Conservation (phyloP, 2,329 filamentous ascomycete genomes). For the Coleophoma eucalyptorum region DNA sequence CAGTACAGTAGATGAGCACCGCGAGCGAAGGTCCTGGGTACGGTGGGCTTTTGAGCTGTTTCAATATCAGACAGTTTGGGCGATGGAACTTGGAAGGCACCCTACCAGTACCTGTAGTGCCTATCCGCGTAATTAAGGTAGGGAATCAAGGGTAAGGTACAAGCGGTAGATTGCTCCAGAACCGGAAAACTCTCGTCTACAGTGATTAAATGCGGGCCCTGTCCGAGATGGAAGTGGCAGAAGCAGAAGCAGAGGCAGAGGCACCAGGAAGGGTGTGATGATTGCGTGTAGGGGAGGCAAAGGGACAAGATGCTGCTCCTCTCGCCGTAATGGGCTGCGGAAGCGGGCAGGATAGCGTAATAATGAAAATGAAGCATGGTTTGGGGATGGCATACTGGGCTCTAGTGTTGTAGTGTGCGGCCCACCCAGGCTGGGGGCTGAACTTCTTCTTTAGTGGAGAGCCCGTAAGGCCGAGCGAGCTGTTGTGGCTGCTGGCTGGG, state of each 20-base stretch:
- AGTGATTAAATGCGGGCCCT: constrained; percentile 12
- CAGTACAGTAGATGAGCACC: constrained; percentile 12
- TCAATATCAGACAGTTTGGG: constrained; percentile 12
- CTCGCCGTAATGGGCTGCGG: constrained; percentile 8
- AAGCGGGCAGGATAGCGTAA: constrained; percentile 11
- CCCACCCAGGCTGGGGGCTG: constrained; percentile 15
- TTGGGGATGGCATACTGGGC: constrained; percentile 11
- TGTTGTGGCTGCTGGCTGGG: too few species aligned
- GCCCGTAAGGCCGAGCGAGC: too few species aligned
- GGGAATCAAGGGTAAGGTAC: neutral
- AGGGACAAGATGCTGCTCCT: too few species aligned
- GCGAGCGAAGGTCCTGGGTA: constrained; percentile 6
- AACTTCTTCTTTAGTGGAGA: constrained; percentile 7
- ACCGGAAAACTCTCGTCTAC: constrained; percentile 7
- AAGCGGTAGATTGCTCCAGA: constrained; percentile 6
- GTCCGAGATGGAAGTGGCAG: constrained; percentile 22
- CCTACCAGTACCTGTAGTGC: too few species aligned
- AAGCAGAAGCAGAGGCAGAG: too few species aligned
- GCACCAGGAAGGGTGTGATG: constrained; percentile 13
- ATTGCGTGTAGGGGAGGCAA: too few species aligned
- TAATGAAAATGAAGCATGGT: constrained; percentile 10
- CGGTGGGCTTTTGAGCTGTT: constrained; percentile 8
- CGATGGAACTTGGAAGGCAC: constrained; percentile 2
- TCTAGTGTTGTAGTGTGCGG: constrained; percentile 4
- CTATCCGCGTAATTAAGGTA: too few species aligned